Percentiles rank a stretch among this genome's conserved stretches.
Conservation (phyloP, 306 rosid genomes). For the Fragaria nilgerrensis region DNA sequence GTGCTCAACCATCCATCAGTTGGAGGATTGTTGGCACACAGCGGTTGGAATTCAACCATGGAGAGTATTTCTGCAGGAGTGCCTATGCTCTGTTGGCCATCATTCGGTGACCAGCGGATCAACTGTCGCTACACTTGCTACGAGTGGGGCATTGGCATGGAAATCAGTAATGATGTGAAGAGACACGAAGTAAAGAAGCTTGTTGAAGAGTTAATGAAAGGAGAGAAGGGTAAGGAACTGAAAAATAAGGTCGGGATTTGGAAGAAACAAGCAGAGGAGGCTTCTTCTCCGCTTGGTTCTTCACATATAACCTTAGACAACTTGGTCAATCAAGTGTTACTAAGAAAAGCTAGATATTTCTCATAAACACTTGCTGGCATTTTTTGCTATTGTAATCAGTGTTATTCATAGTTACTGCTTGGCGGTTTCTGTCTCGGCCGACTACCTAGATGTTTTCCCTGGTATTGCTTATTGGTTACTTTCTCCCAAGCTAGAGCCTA, state of each 20-base stretch:
- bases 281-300: not conserved
- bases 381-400: too few relatives aligned
- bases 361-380: too few relatives aligned
- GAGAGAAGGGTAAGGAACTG: constrained; percentile 18
- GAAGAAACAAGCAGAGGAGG: not conserved
- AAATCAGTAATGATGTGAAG: constrained; percentile 21
- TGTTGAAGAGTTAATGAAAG: constrained; percentile 9
- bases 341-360: too few relatives aligned
- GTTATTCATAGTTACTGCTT: too few relatives aligned
- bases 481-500: too few relatives aligned
- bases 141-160: constrained; percentile 12
- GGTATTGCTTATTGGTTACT: too few relatives aligned
- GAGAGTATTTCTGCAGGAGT: constrained; percentile 23
- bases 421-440: too few relatives aligned
- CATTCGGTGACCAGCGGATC: not conserved
- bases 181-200: constrained; percentile 19
- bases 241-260: not conserved
- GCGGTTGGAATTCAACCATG: constrained; percentile 27
- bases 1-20: not conserved
- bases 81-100: constrained; percentile 26
- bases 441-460: too few relatives aligned
- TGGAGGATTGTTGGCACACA: constrained; percentile 19
- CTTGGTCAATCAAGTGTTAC: not conserved
- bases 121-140: constrained; percentile 9
- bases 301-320: not conserved